Conservation (phyloP, 257 asterid genomes). For the Solanum ossicruentum region DNA sequence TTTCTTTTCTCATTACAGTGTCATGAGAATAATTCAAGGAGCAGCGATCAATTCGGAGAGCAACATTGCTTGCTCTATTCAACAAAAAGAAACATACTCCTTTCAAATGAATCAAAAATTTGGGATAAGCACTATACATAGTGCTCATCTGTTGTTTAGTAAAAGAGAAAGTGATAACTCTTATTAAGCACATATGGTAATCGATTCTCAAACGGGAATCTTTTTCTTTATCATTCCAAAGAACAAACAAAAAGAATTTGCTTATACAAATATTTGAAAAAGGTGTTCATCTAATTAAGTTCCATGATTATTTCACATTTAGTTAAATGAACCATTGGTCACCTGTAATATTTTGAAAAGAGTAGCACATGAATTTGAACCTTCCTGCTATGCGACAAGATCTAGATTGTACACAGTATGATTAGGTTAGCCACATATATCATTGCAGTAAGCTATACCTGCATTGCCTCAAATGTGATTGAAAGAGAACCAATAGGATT, state of each 20-base stretch:
- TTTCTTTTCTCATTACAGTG: neutral
- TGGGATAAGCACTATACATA: neutral
- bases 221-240: neutral
- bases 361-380: neutral
- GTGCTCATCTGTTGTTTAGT: neutral
- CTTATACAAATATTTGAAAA: neutral
- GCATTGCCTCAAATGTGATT: constrained; percentile 74
- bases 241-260: neutral
- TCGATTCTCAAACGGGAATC: neutral
- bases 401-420: neutral
- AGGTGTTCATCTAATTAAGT: neutral
- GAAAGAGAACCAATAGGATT: constrained; percentile 78
- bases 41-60: neutral
- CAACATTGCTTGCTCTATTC: neutral
- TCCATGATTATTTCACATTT: neutral
- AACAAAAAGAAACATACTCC: neutral
- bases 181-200: neutral
- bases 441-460: constrained; percentile 21
- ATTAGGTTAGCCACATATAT: neutral
- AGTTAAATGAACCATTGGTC: neutral
- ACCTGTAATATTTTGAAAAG: neutral
- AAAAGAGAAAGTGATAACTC: neutral
- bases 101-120: neutral
- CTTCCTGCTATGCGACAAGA: neutral
- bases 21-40: neutral